phyloP scores from a whole-genome alignment of 1,139 yeast species.

The Saccharomyces hybrid region DNA sequence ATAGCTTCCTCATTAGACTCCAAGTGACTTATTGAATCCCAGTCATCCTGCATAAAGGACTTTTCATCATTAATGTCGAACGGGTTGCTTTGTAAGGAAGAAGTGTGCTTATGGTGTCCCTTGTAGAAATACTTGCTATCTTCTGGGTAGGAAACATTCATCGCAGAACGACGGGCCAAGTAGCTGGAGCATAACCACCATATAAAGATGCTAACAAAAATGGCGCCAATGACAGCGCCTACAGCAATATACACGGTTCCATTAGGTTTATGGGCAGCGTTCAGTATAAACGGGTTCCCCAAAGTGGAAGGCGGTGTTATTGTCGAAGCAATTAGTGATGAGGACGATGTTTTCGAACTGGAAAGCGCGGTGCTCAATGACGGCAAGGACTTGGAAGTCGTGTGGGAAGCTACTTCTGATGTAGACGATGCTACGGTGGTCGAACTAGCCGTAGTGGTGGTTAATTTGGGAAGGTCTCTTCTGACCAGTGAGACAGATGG shows the following conservation, averaged over 20 bases:
- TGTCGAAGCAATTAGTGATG: not conserved
- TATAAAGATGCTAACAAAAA: conserved; percentile 27
- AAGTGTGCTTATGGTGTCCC: not conserved
- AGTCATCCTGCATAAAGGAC: conserved; percentile 2
- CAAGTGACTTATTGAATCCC: not conserved
- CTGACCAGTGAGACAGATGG: not conserved
- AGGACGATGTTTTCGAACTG: not conserved
- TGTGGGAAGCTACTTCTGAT: conserved; percentile 21
- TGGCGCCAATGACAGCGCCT: conserved; percentile 53
- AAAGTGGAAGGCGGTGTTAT: conserved; percentile 56
- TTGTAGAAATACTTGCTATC: not conserved
- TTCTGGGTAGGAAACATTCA: not conserved
- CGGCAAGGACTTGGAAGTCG: conserved; percentile 22
- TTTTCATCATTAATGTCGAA: conserved; percentile 5
- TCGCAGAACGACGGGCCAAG: conserved; percentile 9
- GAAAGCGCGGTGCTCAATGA: not conserved
- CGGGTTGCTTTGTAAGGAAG: not conserved
- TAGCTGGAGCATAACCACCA: conserved; percentile 22
- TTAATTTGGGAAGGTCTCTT: conserved; percentile 1
- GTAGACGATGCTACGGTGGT: conserved; percentile 21
- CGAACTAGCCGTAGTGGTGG: conserved; percentile 2
- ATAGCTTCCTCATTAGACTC: not conserved
- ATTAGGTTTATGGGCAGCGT: conserved; percentile 42
- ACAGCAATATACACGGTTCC: conserved; percentile 81
- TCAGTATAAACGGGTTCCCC: conserved; percentile 54